Base-by-base conservation (phyloP, 2,329 filamentous ascomycete genomes). In the Aureobasidium melanogenum region DNA sequence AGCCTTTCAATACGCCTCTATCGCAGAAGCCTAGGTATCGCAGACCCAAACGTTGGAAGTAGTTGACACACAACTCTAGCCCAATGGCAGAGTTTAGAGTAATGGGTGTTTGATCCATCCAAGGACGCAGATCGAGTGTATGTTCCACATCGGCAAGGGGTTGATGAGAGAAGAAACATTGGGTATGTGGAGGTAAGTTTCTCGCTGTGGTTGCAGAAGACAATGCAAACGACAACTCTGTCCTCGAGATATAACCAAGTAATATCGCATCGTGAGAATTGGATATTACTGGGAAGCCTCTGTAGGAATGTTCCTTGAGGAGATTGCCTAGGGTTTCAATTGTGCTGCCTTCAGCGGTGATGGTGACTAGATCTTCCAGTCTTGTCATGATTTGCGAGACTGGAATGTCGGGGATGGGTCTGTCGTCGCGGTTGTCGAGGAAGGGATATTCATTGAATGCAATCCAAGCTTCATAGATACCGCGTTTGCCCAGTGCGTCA, bases 41-140 rank as follows among this genome's bases (percentile, higher is more conserved):
- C 64, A 99, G 76, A 22, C 94, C 94, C 9, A 99, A 83, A 71
- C 93, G 93, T 77, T 96, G 91, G 75, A 99, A 97, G 82, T 99
- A 95, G 62, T 84, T 87, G 26, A 95, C 87, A 3, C 89, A 90
- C n/a, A 97, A 82, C 71, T 92, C 86, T 63, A 99, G 84, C 63
- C 82, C 87, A 64, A 86, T 84, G 24, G 85, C 86, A 1, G 54
- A 57, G 44, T 91, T 89, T 19, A 97, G 80, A 0, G 94, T 97
- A 50, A 99, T 88, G 0, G 94, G 94, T 0, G 94, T 99, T 74
- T 97, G 93, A 73, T 99, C 94, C 91, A 99, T 97, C 94, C 94
- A 99, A 2, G 92, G 92, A 8, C 93, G 82, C 12, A 99, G 81
- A 74, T 99, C 94, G 41, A 99, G 84, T 0, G 88, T 91, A 17